These are phyloP conservation scores for Phtheirospermum japonicum DNA, from an alignment of 257 asterid species.

Conservation along the genomic window DNA sequence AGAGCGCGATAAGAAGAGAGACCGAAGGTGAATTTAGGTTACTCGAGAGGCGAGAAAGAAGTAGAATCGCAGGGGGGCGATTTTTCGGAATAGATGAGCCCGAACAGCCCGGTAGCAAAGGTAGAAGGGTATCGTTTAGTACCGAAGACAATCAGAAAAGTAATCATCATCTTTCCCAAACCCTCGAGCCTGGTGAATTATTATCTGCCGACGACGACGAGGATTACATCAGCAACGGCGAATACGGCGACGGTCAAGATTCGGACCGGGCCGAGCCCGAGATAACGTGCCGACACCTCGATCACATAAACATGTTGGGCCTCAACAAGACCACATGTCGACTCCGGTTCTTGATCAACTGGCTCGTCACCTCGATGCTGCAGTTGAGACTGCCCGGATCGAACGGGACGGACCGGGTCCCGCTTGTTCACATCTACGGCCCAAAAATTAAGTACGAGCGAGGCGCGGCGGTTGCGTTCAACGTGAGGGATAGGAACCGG, in stretches of 20 bases:
- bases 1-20: constrained; percentile 93
- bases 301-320: constrained; percentile 85
- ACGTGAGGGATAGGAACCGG: constrained; percentile 60
- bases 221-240: constrained; percentile 69
- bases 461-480: constrained; percentile 89
- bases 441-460: constrained; percentile 86
- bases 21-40: constrained; percentile 94
- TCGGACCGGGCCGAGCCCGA: constrained; percentile 90
- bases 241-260: constrained; percentile 63
- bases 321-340: constrained; percentile 79
- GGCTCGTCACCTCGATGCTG: constrained; percentile 81
- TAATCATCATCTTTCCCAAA: constrained; percentile 42
- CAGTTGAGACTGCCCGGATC: constrained; percentile 60
- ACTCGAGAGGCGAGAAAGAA: constrained; percentile 85
- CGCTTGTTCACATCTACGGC: constrained; percentile 76
- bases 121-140: constrained; percentile 85
- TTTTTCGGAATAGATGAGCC: constrained; percentile 84
- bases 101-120: constrained; percentile 75
- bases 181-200: constrained; percentile 59
- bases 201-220: constrained; percentile 78
- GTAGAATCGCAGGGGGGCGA: constrained; percentile 70
- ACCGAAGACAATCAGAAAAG: constrained; percentile 57
- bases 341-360: constrained; percentile 69
- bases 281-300: constrained; percentile 77
- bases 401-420: constrained; percentile 38